Evolutionary conservation across 2,329 filamentous ascomycete genomes (phyloP), one percentile per base, ranked within the genome.

Genomic region (Zymoseptoria passerinii): DNA sequence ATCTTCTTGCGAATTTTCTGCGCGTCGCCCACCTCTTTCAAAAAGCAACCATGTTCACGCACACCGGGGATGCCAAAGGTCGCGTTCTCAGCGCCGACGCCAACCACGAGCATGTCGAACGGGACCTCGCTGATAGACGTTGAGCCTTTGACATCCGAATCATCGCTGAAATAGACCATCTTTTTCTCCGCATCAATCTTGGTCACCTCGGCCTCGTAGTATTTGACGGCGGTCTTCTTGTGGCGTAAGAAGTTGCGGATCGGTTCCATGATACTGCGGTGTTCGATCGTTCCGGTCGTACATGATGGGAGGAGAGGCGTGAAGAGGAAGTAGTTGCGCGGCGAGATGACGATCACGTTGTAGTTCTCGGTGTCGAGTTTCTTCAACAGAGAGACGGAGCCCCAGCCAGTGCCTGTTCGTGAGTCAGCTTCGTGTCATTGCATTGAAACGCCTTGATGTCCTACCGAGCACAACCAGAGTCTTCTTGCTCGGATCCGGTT

Each of bases 251-350:
- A 96, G 74, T 94, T 90, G 73, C 94, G 90, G 70, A 99, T 88
- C 58, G 94, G 94, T 80, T 99, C 94, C 94, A 99, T 99, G 77
- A 99, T 99, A 72, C 92, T 97, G 74, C 94, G 90, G 80, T 97
- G 94, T 82, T 99, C 94, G 75, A 99, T 94, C 68, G 90, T 88
- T 70, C 94, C 94, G 66, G 92, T 96, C 55, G 94, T 97, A 78
- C 94, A 99, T 72, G 92, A 97, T 65, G 94, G 94, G 62, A 99
- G 84, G 60, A 99, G 85, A 61, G 94, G 94, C 28, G 94, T 99
- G 83, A 99, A 99, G 67, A 99, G 87, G 86, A 99, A 99, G 84
- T 96, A 99, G 80, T 99, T 99, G 74, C 94, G 90, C 56, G 94
- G 94, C 53, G 94, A 97, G 75, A 99, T 90, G 74, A 99, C 91